A percentile compares a stretch with the other conserved stretches of the same genome.
phyloP scores from a whole-genome alignment of 2,329 filamentous ascomycete genomes.

The Trichoderma pleuroti region DNA sequence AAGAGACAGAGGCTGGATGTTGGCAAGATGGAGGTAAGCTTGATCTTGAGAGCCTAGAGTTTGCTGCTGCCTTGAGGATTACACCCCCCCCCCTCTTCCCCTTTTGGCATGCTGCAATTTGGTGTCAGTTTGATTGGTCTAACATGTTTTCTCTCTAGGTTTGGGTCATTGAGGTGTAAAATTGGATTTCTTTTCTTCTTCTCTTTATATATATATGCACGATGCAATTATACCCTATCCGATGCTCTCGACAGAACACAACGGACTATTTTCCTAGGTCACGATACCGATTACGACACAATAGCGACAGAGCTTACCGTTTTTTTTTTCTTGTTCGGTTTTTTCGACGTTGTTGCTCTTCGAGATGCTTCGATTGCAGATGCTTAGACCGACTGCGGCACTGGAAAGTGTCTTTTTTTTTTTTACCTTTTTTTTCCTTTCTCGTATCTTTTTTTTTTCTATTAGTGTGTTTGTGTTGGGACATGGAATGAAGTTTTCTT shows the following conservation, averaged over 20 bases:
- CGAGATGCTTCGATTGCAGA: neutral
- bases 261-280: neutral
- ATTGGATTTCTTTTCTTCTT: neutral
- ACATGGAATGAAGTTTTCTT: neutral
- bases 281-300: constrained; percentile 4
- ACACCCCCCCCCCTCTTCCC: neutral
- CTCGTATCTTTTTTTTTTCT: neutral
- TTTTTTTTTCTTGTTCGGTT: neutral
- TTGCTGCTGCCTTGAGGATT: constrained; percentile 7
- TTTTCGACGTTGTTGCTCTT: neutral
- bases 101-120: neutral
- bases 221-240: constrained; percentile 15
- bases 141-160: constrained; percentile 37
- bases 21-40: constrained; percentile 89
- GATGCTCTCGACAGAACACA: constrained; percentile 1
- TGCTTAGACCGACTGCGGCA: neutral
- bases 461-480: neutral
- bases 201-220: neutral
- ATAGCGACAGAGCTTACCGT: neutral
- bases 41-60: neutral
- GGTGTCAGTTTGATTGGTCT: constrained; percentile 18
- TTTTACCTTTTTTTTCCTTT: neutral
- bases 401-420: neutral
- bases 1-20: constrained; percentile 73
- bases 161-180: constrained; percentile 44